phyloP scores from a whole-genome alignment of 345 rosid genomes.

The Sonneratia caseolaris region DNA sequence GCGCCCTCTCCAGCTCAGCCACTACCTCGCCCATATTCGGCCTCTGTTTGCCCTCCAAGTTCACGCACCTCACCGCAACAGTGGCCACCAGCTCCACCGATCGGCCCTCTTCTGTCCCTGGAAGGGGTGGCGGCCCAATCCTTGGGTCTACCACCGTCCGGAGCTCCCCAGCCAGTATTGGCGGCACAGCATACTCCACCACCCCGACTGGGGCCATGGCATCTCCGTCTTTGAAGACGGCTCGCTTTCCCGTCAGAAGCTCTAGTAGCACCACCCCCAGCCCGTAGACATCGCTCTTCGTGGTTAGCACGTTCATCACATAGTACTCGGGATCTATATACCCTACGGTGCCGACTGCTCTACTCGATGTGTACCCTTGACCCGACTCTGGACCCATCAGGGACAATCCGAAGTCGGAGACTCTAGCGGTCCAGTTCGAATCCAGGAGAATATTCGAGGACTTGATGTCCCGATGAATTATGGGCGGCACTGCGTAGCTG shows the following conservation, averaged over 20 bases:
- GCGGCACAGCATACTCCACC: conserved; percentile 34
- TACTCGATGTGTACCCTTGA: conserved; percentile 24
- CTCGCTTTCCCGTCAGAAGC: conserved; percentile 46
- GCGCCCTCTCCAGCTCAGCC: conserved; percentile 40
- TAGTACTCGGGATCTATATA: conserved; percentile 71
- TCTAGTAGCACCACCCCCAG: conserved; percentile 57
- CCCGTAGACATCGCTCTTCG: conserved; percentile 54
- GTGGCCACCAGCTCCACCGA: conserved; percentile 42
- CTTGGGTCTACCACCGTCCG: conserved; percentile 29
- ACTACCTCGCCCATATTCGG: conserved; percentile 38
- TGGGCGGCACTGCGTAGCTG: conserved; percentile 50
- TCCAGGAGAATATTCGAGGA: conserved; percentile 57
- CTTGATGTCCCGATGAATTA: conserved; percentile 67
- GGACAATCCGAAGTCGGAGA: conserved; percentile 59
- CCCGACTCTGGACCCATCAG: conserved; percentile 37
- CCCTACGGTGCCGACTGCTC: conserved; percentile 59
- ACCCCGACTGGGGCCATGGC: conserved; percentile 25
- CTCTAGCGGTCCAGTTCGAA: conserved; percentile 42
- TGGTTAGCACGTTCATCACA: conserved; percentile 30
- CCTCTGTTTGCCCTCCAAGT: conserved; percentile 48
- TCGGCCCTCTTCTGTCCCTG: conserved; percentile 23
- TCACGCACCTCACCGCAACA: conserved; percentile 36
- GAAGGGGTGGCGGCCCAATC: conserved; percentile 16
- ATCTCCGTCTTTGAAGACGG: conserved; percentile 32
- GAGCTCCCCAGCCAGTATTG: conserved; percentile 25